phyloP scores from a whole-genome alignment of 2,329 filamentous ascomycete genomes.

The Emmonsia crescens region DNA sequence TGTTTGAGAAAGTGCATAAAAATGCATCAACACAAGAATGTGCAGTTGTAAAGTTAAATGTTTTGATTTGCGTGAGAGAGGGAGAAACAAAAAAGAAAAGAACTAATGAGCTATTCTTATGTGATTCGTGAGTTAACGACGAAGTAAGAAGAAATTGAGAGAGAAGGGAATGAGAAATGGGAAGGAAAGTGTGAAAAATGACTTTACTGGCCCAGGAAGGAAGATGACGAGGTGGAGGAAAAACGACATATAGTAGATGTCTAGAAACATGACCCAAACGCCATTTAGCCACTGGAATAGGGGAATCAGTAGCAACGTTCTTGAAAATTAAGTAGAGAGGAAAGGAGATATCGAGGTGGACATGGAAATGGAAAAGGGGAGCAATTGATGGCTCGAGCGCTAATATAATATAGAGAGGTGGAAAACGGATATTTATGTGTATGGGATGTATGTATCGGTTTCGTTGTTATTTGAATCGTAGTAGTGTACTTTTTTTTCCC shows the following conservation, averaged over 20 bases:
- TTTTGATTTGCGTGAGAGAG: not conserved
- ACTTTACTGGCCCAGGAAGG: not conserved
- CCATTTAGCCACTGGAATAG: not conserved
- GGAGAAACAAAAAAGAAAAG: not conserved
- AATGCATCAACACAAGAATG: no score
- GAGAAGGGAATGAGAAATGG: not conserved
- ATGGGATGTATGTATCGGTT: not conserved
- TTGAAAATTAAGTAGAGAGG: not conserved
- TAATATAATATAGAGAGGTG: not conserved
- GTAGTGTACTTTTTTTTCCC: not conserved
- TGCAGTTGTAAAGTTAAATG: no score
- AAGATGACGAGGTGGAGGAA: not conserved
- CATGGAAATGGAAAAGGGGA: not conserved
- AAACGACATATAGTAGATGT: conserved; percentile 2
- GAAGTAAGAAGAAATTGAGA: not conserved
- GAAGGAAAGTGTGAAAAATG: not conserved
- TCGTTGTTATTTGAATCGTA: not conserved
- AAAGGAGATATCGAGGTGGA: no score
- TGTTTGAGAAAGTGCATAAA: no score
- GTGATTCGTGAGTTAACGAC: not conserved
- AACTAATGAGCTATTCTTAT: no score
- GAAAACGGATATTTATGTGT: not conserved
- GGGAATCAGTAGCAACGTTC: not conserved
- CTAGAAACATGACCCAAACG: conserved; percentile 4
- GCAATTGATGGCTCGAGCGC: not conserved